Evolutionary conservation across 768 basidiomycete species (phyloP), one percentile per base, ranked within the genome.

Genomic region (Hortiboletus flavorubellus): DNA sequence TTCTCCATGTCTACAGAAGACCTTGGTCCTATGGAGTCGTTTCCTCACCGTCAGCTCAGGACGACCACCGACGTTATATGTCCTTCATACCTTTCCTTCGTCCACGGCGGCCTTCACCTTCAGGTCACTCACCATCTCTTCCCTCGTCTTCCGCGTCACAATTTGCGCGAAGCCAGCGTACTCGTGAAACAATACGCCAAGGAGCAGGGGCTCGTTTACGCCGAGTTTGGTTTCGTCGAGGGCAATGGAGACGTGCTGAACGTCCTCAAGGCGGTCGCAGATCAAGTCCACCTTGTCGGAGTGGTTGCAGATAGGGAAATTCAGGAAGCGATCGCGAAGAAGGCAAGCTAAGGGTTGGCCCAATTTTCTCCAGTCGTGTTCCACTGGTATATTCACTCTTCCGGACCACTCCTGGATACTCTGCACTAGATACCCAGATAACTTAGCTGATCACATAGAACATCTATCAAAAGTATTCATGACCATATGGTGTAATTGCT

Each of bases 51-150:
- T 15, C 97, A 99, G 70, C 76, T 99, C 64, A 89, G 97, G 46
- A 99, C 97, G n/a, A 98, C 97, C 0, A 89, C 91, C 43, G 97
- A 99, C 70, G 93, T 99, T 40, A 83, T 91, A 57, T 98, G 97
- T 72, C 83, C 85, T 3, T 78, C 86, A 1, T 82, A 84, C 33
- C 79, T 98, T 62, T 90, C 81, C 49, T 98, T 94, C 67, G 73
- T 99, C 34, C 97, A 99, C 65, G 97, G 97, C 11, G 97, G 97
- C n/a, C 82, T 99, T 18, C 93, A 99, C 63, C 84, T 98, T 12
- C 97, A 99, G 72, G 92, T 98, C 41, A 93, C 96, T 2, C 97
- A 99, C 64, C 95, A 98, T 71, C 80, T 98, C 55, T 98, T 98
- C 76, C 97, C 97, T 18, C 86, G 97, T 11, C 78, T 98, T 1